A percentile compares a stretch with the other conserved stretches of the same genome.
Conservation (phyloP, 257 asterid genomes). For the Leptodermis oblonga region DNA sequence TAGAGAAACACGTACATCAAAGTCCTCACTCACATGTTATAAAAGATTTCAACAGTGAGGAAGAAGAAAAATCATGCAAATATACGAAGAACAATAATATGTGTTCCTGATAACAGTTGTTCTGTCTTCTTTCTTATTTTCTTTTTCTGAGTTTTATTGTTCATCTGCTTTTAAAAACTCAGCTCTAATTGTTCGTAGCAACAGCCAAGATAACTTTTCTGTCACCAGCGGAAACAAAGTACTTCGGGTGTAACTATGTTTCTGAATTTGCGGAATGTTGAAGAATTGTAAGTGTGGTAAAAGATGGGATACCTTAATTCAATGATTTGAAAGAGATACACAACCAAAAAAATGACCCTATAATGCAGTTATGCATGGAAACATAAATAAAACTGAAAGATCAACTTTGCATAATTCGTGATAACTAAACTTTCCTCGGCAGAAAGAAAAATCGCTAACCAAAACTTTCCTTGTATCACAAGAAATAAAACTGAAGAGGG, state of each 20-base stretch:
- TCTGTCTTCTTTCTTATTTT: background rate
- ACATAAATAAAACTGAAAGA: too few species aligned
- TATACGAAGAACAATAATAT: background rate
- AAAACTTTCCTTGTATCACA: background rate
- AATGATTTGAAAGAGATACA: background rate
- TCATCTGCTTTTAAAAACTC: background rate
- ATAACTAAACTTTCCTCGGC: background rate
- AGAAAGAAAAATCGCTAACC: background rate
- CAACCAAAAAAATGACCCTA: background rate
- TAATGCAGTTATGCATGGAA: background rate
- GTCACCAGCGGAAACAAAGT: background rate
- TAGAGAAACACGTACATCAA: background rate
- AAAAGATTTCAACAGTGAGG: background rate
- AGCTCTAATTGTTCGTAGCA: background rate
- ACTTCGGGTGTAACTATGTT: background rate
- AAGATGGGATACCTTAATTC: background rate
- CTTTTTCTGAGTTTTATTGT: too few species aligned
- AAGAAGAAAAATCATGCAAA: background rate
- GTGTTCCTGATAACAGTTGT: background rate
- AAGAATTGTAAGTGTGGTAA: background rate
- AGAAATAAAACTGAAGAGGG: background rate
- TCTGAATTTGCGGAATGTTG: background rate
- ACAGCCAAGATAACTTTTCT: background rate
- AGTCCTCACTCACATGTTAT: background rate
- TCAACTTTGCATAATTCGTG: too few species aligned